phyloP scores from a whole-genome alignment of 2,329 filamentous ascomycete genomes.

The Teratosphaeria viscida region DNA sequence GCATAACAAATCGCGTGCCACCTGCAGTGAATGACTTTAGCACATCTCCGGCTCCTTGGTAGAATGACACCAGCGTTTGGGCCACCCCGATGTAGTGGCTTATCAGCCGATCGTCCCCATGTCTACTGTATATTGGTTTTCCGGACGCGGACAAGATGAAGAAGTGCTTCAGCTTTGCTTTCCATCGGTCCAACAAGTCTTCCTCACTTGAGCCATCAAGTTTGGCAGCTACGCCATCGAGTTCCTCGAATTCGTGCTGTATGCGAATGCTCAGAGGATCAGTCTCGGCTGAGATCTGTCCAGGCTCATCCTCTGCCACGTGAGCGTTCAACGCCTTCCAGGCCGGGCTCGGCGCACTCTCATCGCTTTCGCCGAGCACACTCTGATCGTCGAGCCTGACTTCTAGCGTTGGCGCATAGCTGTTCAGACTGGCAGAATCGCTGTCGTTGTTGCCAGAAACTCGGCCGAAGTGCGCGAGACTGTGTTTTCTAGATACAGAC shows the following conservation, averaged over 20 bases:
- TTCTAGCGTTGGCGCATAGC: slow-evolving; percentile 53
- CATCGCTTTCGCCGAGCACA: slow-evolving; percentile 61
- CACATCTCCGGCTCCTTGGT: slow-evolving; percentile 67
- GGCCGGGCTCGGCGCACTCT: slow-evolving; percentile 53
- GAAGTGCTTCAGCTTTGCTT: slow-evolving; percentile 91
- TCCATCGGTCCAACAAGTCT: slow-evolving; percentile 61
- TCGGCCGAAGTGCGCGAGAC: slow-evolving; percentile 29
- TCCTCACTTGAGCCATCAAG: slow-evolving; percentile 46
- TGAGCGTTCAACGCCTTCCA: slow-evolving; percentile 59
- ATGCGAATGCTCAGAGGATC: slow-evolving; percentile 53
- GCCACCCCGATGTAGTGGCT: slow-evolving; percentile 91
- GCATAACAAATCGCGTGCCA: slow-evolving; percentile 71
- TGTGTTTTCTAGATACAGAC: slow-evolving; percentile 30
- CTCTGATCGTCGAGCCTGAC: slow-evolving; percentile 67
- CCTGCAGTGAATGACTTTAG: slow-evolving; percentile 82
- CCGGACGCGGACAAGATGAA: slow-evolving; percentile 91
- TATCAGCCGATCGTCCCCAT: slow-evolving; percentile 81
- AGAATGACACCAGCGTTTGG: slow-evolving; percentile 96
- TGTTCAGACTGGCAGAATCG: slow-evolving; percentile 56
- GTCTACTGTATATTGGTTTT: slow-evolving; percentile 93
- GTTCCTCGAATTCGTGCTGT: slow-evolving; percentile 63
- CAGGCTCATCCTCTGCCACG: slow-evolving; percentile 52
- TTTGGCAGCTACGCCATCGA: slow-evolving; percentile 47
- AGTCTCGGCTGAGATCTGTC: slow-evolving; percentile 39
- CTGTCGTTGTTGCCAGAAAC: slow-evolving; percentile 39